Percentiles rank a stretch among this genome's conserved stretches.
phyloP scores from a whole-genome alignment of 371 early-diverging fungal genomes.

The Mucor sp. region DNA sequence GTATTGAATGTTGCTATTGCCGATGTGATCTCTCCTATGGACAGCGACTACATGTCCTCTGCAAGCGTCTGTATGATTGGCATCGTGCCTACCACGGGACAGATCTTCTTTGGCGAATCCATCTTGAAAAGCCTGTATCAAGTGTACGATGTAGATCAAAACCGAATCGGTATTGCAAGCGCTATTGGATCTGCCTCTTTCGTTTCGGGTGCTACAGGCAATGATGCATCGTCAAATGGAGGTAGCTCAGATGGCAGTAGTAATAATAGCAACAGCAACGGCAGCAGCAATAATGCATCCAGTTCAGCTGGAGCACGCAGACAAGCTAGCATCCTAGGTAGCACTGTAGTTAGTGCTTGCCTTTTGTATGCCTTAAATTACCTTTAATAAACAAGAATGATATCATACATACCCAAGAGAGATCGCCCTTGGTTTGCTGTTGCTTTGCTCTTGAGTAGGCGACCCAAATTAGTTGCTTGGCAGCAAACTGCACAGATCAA shows the following conservation, averaged over 20 bases:
- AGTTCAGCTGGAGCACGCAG: not conserved
- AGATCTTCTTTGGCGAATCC: slow-evolving; percentile 17
- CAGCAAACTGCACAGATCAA: not conserved
- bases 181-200: not conserved
- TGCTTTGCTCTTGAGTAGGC: not conserved
- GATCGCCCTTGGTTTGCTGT: not conserved
- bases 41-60: slow-evolving; percentile 17
- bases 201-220: not conserved
- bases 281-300: not conserved
- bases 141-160: slow-evolving; percentile 24
- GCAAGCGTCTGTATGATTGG: slow-evolving; percentile 44
- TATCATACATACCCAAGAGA: not conserved
- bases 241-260: not conserved
- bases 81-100: slow-evolving; percentile 17
- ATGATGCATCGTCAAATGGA: not conserved
- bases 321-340: not conserved
- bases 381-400: not conserved
- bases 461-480: slow-evolving; percentile 6
- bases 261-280: not conserved
- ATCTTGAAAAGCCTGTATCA: slow-evolving; percentile 17
- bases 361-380: not conserved
- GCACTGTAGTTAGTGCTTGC: not conserved
- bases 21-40: slow-evolving; percentile 40
- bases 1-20: slow-evolving; percentile 31
- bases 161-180: slow-evolving; percentile 27